Evolutionary conservation across 169 alveolate species (phyloP), one percentile per base, ranked within the genome.

Genomic region (Plasmodium billcollinsi): DNA sequence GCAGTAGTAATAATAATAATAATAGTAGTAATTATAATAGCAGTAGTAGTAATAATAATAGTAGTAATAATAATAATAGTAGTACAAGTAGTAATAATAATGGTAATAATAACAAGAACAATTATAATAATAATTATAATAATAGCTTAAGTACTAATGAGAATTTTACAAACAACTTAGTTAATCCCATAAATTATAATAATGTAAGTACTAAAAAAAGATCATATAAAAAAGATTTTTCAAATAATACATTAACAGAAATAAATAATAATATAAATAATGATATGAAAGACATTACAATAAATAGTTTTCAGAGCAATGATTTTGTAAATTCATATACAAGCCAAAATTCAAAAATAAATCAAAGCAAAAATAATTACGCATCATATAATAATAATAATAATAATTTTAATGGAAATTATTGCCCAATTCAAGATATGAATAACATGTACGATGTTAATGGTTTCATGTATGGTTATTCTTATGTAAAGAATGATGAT

Each of bases 331-430:
- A 18, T 63, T 29, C 26, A 5, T 39, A 63, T 11, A 78, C 9
- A 7, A 11, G 65, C 11, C 20, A 54, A 18, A 33, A 78, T 66
- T 65, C 50, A 43, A 21, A 83, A 45, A 12, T 73, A 29, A 67
- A 88, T 49, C 74, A 88, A 39, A 21, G 52, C 12, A 58, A 54
- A 54, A 75, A 70, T 75, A 70, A 33, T 67, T 29, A 43, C 20
- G 21, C 26, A 4, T 39, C 33, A 54, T 43, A 83, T 20, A 20
- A 61, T 39, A 20, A 29, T 33, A 86, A 24, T 43, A 26, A n/a
- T 24, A 4, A 67, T 33, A 66, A 78, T 5, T 54, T 50, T 8
- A 59, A 47, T 52, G 7, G 8, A 2, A 52, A 29, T 54, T 29
- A 54, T 29, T 50, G n/a, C 12, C 11, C 62, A 4, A 59, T 52